Percentiles rank a stretch among this genome's conserved stretches.
These are phyloP conservation scores for Wickerhamomyces subpelliculosus DNA, from an alignment of 805 yeast species.

Conservation along the genomic window DNA sequence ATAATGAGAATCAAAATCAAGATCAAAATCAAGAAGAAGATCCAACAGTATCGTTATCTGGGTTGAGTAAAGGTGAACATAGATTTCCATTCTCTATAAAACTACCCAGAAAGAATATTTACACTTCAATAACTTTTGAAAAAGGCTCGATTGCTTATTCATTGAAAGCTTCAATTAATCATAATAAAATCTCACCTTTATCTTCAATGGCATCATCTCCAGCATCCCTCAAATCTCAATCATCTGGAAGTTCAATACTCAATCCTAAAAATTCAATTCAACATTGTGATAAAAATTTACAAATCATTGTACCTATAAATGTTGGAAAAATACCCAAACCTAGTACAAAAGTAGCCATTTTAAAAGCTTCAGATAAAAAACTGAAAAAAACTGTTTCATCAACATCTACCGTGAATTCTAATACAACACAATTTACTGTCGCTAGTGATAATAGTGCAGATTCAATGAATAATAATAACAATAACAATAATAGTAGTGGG, in stretches of 20 bases:
- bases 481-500: background rate
- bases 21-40: conserved; percentile 1
- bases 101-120: conserved; percentile 67
- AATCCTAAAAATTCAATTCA: conserved; percentile 24
- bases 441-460: conserved; percentile 17
- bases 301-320: conserved; percentile 68
- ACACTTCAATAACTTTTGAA: conserved; percentile 74
- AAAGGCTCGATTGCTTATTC: conserved; percentile 73
- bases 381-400: conserved; percentile 32
- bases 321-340: conserved; percentile 60
- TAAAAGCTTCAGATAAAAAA: conserved; percentile 45
- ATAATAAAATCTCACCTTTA: conserved; percentile 12
- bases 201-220: conserved; percentile 15
- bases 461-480: conserved; percentile 5
- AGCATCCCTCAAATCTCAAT: conserved; percentile 13
- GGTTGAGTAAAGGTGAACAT: conserved; percentile 78
- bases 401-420: conserved; percentile 33
- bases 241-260: conserved; percentile 6
- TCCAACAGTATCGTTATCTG: conserved; percentile 21
- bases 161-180: conserved; percentile 39
- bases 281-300: conserved; percentile 50
- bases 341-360: conserved; percentile 55
- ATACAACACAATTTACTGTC: conserved; percentile 11
- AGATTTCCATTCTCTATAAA: conserved; percentile 79
- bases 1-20: conserved; percentile 5